Base-by-base conservation (phyloP, 2,329 filamentous ascomycete species). In the Sordariomycetes sp. region DNA sequence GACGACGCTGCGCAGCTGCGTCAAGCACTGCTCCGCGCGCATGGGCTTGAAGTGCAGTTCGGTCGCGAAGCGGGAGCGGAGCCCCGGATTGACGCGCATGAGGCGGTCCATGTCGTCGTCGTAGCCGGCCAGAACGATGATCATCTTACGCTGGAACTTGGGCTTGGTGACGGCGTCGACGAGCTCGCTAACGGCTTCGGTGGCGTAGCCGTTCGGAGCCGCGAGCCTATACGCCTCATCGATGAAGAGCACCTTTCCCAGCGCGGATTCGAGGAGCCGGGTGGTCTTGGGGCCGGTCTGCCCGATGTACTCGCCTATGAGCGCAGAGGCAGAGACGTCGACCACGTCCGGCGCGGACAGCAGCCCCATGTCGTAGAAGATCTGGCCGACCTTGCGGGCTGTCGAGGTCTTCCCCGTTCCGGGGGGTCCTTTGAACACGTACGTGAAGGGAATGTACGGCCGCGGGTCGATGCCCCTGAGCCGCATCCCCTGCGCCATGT, bases 291-390 rank as follows among this genome's bases (percentile, higher is more conserved):
- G 79, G 0, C 74, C 78, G 0, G 79, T 85, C 0, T 84, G 77
- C 0, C 82, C 82, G 1, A 82, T 48, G 30, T 75, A 86, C 45
- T 81, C 63, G 0, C 76, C 81, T 2, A 86, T 61, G 0, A 87
- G 55, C 25, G 86, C 79, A 0, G 75, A 73, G 0, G 78, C 78
- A 0, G 82, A 86, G 34, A 67, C 71, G 40, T 85, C 77, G 0
- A 79, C 50, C 0, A 85, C 78, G 27, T 81, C 71, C 0, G 65
- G 66, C 0, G 65, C 62, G 0, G 73, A 58, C 0, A 87, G 59
- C 30, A 86, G 69, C 0, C 81, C 80, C 67, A 87, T 75, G 46
- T 86, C 74, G 46, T 83, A 86, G 46, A 74, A 87, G 0, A 87
- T 62, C 41, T 83, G 70, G 2, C 82, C 82, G 62, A 87, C 78